Base-by-base conservation (phyloP, 2,329 filamentous ascomycete genomes). In the Penicillium sclerotiorum region DNA sequence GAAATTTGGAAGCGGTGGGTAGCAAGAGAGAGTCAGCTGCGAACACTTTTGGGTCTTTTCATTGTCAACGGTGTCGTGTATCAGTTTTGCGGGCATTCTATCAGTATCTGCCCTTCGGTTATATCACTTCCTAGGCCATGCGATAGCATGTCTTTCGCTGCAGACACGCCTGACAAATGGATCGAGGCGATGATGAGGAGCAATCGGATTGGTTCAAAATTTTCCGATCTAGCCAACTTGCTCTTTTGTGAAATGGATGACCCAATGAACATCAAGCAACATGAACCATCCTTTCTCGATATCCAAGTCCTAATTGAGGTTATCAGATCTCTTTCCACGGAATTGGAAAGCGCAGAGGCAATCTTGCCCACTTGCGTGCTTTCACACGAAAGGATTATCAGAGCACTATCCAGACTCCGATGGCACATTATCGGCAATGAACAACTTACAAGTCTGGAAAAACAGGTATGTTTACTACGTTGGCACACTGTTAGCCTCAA, bases 31-130 rank as follows among this genome's bases (percentile, higher is more conserved):
- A 56, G 47, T 8, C 49, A 46, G 39, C 30, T 55, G 3, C 47
- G 53, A 13, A 58, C 53, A 2, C 22, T 57, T 15, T 47, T 53
- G 4, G 55, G 55, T 4, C 36, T 57, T 6, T 57, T 50, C 28
- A 53, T 57, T 25, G 50, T 58, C 18, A 52, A 56, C 27, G 47
- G 51, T 7, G 51, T 47, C 12, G 47, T 53, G 13, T 50, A 46
- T 22, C 51, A 53, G 22, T 53, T 53, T 17, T 49, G 47, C 21
- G 47, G 51, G 6, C 47, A 53, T 21, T 45, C 43, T 12, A 50
- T 45, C 0, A 49, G 47, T 25, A 45, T 45, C n/a, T 32, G 51
- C 11, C 51, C 49, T 22, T 38, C 39, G 12, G 47, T 45, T 9
- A 53, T 50, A 17, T 41, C 51, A 0, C 44, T 54, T 12, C 13